phyloP scores from a whole-genome alignment of 148 eudicot species.

The Polygonum maritimum region DNA sequence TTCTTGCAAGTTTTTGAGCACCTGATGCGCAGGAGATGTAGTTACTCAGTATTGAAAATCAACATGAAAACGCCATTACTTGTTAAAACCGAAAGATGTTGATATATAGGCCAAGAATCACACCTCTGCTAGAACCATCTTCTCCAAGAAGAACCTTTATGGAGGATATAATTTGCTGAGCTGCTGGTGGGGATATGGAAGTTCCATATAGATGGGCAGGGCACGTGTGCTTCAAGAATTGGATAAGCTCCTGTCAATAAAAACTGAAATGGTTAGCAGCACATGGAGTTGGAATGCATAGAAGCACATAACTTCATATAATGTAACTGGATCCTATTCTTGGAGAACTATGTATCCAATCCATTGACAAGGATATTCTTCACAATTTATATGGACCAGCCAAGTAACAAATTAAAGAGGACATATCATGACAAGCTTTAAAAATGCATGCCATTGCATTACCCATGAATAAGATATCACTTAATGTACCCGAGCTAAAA shows the following conservation, averaged over 20 bases:
- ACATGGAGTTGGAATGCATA: neutral
- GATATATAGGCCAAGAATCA: neutral
- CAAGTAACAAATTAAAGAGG: neutral
- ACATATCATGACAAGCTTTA: no score
- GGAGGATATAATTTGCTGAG: conserved; percentile 80
- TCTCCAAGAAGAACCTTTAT: conserved; percentile 74
- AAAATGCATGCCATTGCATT: neutral
- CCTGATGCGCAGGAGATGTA: conserved; percentile 28
- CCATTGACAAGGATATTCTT: no score
- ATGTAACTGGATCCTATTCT: no score
- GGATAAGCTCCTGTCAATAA: conserved; percentile 61
- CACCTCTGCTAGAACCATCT: conserved; percentile 90
- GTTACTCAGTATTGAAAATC: neutral
- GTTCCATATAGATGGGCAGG: conserved; percentile 97
- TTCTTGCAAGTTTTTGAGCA: conserved; percentile 76
- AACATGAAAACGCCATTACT: neutral
- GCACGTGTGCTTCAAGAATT: conserved; percentile 60
- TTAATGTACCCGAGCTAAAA: neutral
- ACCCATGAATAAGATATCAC: neutral
- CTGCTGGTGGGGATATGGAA: conserved; percentile 91
- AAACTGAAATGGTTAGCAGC: neutral
- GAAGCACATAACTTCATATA: no score
- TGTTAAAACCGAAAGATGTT: no score
- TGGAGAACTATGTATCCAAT: no score
- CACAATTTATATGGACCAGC: neutral